phyloP scores from a whole-genome alignment of 2,329 filamentous ascomycete genomes.

The Bipolaris oryzae region DNA sequence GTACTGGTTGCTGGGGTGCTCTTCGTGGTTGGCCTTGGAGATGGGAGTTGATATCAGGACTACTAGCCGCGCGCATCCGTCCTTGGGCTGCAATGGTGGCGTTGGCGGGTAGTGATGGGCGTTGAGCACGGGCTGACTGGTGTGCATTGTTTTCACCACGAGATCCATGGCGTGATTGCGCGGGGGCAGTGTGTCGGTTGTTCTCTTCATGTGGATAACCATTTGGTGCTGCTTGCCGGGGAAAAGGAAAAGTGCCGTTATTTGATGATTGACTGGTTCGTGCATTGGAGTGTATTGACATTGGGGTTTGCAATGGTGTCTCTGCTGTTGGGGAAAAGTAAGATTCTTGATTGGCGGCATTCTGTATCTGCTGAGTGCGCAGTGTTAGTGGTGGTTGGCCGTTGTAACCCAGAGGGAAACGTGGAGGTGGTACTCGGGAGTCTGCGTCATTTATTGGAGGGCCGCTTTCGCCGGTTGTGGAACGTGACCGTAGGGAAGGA shows the following conservation, averaged over 20 bases:
- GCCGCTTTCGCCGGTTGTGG: slow-evolving; percentile 73
- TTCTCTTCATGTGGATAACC: slow-evolving; percentile 75
- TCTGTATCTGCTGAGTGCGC: slow-evolving; percentile 68
- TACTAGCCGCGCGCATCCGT: slow-evolving; percentile 88
- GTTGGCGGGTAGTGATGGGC: slow-evolving; percentile 79
- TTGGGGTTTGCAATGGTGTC: slow-evolving; percentile 79
- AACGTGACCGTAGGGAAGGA: slow-evolving; percentile 75
- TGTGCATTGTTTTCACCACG: slow-evolving; percentile 74
- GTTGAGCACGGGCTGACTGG: slow-evolving; percentile 68
- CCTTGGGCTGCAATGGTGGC: slow-evolving; percentile 56
- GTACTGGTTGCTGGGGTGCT: slow-evolving; percentile 49
- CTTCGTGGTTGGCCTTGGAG: slow-evolving; percentile 63
- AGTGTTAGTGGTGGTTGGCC: slow-evolving; percentile 67
- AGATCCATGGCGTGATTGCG: slow-evolving; percentile 77
- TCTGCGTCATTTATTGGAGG: slow-evolving; percentile 54
- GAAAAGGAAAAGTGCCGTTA: slow-evolving; percentile 75
- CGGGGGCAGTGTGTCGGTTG: slow-evolving; percentile 86
- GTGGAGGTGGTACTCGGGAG: slow-evolving; percentile 66
- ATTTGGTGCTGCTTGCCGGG: slow-evolving; percentile 72
- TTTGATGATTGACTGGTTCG: slow-evolving; percentile 74
- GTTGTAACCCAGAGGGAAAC: slow-evolving; percentile 69
- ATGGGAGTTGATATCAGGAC: slow-evolving; percentile 81
- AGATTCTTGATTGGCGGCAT: slow-evolving; percentile 74
- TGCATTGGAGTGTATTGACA: slow-evolving; percentile 61
- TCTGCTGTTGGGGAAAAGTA: slow-evolving; percentile 92